Evolutionary conservation across 2,329 filamentous ascomycete species (phyloP).

Genomic region (Metarhizium guizhouense): DNA sequence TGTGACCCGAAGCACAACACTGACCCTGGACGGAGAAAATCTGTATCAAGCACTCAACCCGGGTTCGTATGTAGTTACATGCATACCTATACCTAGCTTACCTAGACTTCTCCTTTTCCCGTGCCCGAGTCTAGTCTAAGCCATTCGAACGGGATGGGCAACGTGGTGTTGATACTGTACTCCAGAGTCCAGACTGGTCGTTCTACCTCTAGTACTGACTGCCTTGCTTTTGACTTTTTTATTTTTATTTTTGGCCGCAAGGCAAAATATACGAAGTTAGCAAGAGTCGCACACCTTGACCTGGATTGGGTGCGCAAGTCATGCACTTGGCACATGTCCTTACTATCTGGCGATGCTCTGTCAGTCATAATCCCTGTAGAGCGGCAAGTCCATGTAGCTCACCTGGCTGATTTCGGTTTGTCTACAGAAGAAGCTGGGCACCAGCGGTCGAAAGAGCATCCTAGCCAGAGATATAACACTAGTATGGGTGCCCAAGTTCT

Average conservation of each 20-base stretch:
- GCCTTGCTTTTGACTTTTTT: background rate
- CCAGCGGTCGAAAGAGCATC: background rate
- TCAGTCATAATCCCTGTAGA: background rate
- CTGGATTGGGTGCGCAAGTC: background rate
- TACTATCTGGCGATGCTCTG: background rate
- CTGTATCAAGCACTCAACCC: background rate
- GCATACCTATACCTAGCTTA: background rate
- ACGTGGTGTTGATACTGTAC: background rate
- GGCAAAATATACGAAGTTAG: no score
- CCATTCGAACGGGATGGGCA: background rate
- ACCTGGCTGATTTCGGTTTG: background rate
- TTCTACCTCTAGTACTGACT: background rate
- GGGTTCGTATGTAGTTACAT: background rate
- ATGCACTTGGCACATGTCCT: background rate
- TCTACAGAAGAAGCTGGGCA: constrained; percentile 1
- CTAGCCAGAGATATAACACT: background rate
- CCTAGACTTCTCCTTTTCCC: background rate
- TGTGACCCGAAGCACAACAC: background rate
- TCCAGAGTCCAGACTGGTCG: background rate
- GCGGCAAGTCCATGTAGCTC: background rate
- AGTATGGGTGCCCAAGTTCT: constrained; percentile 4
- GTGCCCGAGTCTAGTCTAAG: background rate
- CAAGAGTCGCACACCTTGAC: background rate
- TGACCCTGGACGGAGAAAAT: background rate
- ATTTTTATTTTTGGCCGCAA: background rate